Conservation (phyloP, 148 eudicot species). For the Mesembryanthemum crystallinum region DNA sequence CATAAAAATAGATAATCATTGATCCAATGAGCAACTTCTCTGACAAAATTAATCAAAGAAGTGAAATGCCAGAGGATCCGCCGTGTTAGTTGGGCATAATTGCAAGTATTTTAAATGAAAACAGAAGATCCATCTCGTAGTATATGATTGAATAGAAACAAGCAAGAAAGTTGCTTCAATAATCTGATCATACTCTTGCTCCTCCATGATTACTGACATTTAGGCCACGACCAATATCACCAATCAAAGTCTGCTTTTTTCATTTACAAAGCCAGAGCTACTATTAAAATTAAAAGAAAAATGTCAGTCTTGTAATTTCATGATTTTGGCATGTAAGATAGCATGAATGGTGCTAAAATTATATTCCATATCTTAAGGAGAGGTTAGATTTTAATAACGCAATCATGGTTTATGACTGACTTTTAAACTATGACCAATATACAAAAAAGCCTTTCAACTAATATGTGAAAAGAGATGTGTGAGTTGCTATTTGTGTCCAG, state of each 20-base stretch:
- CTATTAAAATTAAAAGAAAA: neutral
- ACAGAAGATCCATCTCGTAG: slow-evolving; percentile 8
- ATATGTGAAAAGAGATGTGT: neutral
- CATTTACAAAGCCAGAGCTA: neutral
- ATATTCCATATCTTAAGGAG: neutral
- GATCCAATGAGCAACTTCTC: slow-evolving; percentile 11
- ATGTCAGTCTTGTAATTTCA: neutral
- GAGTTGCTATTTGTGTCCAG: slow-evolving; percentile 9
- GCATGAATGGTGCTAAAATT: neutral
- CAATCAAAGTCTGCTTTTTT: neutral
- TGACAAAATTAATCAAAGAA: neutral
- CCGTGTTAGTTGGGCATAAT: slow-evolving; percentile 6
- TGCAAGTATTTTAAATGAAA: neutral
- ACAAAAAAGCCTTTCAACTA: neutral
- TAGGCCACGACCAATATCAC: neutral
- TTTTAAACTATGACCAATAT: neutral
- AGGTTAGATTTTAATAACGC: neutral
- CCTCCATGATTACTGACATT: neutral
- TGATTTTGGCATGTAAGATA: neutral
- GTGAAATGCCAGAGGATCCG: slow-evolving; percentile 13
- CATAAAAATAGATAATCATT: slow-evolving; percentile 7
- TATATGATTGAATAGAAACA: neutral
- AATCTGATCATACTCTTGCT: neutral
- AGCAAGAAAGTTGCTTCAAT: neutral
- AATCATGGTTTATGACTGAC: neutral